A percentile compares a stretch with the other conserved stretches of the same genome.
Conservation (phyloP, 106 monocot species). For the Posidonia australis region DNA sequence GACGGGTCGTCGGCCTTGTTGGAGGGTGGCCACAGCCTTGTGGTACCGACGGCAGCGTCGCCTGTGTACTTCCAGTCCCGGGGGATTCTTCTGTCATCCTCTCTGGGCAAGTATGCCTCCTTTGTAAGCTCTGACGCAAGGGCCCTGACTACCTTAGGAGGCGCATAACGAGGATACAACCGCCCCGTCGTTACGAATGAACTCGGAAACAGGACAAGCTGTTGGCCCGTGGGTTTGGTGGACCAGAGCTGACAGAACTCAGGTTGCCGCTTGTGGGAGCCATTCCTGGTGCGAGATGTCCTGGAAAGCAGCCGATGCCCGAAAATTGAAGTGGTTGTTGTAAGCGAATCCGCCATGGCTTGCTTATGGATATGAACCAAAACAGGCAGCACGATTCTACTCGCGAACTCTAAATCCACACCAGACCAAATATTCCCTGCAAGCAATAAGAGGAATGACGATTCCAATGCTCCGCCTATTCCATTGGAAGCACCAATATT, state of each 20-base stretch:
- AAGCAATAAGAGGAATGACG: not conserved
- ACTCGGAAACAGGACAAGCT: constrained; percentile 1
- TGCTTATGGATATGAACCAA: not conserved
- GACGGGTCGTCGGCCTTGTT: constrained; percentile 68
- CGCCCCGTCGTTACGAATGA: not conserved
- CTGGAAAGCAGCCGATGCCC: constrained; percentile 28
- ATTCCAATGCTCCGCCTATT: too few relatives aligned
- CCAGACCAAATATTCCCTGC: not conserved
- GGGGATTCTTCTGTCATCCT: constrained; percentile 18
- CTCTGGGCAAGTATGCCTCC: constrained; percentile 29
- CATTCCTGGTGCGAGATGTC: constrained; percentile 10
- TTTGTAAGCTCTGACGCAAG: constrained; percentile 52
- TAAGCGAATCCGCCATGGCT: constrained; percentile 42
- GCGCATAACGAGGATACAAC: not conserved
- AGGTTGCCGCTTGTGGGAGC: constrained; percentile 6
- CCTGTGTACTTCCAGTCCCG: constrained; percentile 14
- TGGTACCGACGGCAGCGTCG: constrained; percentile 1
- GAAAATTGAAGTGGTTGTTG: constrained; percentile 40
- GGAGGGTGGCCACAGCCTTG: constrained; percentile 42
- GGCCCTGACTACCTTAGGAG: constrained; percentile 23
- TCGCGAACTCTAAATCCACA: not conserved
- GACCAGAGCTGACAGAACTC: not conserved
- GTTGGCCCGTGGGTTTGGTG: constrained; percentile 15
- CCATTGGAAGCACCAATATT: too few relatives aligned
- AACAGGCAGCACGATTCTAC: not conserved